phyloP scores from a whole-genome alignment of 2,329 filamentous ascomycete genomes.

The Fusarium neocosmosporiellum region DNA sequence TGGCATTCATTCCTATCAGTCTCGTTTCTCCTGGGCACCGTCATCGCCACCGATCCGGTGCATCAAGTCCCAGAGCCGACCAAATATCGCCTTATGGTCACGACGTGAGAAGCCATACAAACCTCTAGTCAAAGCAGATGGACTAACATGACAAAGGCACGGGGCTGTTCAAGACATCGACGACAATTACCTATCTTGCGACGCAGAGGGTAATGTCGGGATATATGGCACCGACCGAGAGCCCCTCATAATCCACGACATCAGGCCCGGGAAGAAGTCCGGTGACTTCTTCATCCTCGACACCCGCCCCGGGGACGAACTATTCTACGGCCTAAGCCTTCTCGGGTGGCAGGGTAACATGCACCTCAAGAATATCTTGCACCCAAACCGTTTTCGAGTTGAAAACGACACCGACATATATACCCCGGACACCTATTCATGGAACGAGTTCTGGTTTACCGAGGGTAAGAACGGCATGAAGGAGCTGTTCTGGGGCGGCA shows the following conservation, averaged over 20 bases:
- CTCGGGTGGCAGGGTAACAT: slow-evolving; percentile 16
- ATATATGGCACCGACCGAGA: background rate
- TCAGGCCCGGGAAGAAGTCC: background rate
- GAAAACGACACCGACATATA: background rate
- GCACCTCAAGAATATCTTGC: slow-evolving; percentile 1
- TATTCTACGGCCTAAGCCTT: slow-evolving; percentile 20
- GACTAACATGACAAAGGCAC: background rate
- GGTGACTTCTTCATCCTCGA: background rate
- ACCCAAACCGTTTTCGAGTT: background rate
- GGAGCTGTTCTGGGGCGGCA: slow-evolving; percentile 6
- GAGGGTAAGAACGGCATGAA: background rate
- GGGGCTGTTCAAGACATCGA: background rate
- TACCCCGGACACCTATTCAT: slow-evolving; percentile 5
- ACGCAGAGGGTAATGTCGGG: background rate
- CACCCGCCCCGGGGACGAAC: slow-evolving; percentile 3
- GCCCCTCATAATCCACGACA: background rate
- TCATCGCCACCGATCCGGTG: background rate
- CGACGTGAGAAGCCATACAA: slow-evolving; percentile 5
- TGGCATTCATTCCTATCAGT: slow-evolving; percentile 6
- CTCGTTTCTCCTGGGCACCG: slow-evolving; percentile 1
- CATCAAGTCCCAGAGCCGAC: background rate
- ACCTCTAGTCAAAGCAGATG: background rate
- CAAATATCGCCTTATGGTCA: slow-evolving; percentile 10
- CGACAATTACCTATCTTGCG: slow-evolving; percentile 9
- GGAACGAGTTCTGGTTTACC: slow-evolving; percentile 14